Base-by-base conservation (phyloP, 257 asterid genomes). In the Solanum appendiculatum region DNA sequence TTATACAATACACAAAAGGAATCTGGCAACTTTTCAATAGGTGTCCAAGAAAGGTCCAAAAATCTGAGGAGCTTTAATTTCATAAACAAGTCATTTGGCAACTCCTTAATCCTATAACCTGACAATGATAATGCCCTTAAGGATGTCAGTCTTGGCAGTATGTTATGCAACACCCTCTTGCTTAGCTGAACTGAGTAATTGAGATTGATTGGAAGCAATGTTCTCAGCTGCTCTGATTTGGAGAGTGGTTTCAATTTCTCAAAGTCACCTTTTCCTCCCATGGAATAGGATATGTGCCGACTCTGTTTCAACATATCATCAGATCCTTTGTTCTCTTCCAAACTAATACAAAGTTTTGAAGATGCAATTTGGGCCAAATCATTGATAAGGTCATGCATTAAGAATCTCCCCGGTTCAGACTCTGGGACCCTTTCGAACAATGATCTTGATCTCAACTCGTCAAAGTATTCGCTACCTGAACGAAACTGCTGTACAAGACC, bases 321-420 rank as follows among this genome's bases (percentile, higher is more conserved):
- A 56, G 18, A 51, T 40, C 20, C 31, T 37, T 13, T 2, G 36
- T 3, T 21, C 13, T 86, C 44, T 25, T 75, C 88, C 36, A 86
- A 48, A 9, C 44, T 37, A 9, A 75, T 9, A 36, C 75, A 86
- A 74, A 48, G 10, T 6, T 74, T 74, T 56, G 85, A 68, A 33
- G 58, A 86, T 31, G 48, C 42, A 75, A 6, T 34, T 8, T 74
- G 66, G 2, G 88, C 85, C 37, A 86, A 48, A 86, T 86, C 88
- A 74, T 86, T 86, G 29, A 86, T 10, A 27, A 86, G 88, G 31
- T 86, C 74, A 37, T 73, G 88, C 88, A 86, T 86, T 37, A 56
- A 5, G 58, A 86, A 86, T 7, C 4, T 10, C 46, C 14, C 25
- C 1, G 5, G 0, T 56, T 20, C 1, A 20, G 1, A 54, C 6